Conservation (phyloP, 2,329 filamentous ascomycete species). For the Leptographium radiaticola region DNA sequence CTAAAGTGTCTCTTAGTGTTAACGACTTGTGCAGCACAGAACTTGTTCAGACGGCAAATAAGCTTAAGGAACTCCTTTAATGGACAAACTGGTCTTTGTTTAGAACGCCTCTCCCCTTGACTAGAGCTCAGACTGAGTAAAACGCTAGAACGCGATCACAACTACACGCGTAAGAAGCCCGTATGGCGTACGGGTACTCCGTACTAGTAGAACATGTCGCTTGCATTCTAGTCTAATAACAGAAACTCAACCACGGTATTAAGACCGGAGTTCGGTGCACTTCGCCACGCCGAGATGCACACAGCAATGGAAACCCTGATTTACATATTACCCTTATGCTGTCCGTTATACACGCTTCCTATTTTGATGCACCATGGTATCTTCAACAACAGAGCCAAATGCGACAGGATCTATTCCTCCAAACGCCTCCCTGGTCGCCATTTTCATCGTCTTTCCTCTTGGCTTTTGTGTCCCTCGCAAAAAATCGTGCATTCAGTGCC, state of each 20-base stretch:
- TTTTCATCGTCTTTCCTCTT: neutral
- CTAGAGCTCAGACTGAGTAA: neutral
- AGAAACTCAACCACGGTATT: no score
- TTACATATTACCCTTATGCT: neutral
- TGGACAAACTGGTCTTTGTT: no score
- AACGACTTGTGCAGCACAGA: no score
- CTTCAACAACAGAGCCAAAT: neutral
- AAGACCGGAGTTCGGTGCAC: no score
- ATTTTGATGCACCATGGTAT: neutral
- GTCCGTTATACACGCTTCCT: neutral
- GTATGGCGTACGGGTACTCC: constrained; percentile 8
- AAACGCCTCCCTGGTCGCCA: neutral
- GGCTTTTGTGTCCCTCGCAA: neutral
- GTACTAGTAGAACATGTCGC: constrained; percentile 12
- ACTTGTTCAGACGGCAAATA: no score
- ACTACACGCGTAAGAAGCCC: neutral
- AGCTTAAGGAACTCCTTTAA: no score
- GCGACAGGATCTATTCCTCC: neutral
- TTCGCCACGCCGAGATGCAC: no score
- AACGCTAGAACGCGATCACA: neutral
- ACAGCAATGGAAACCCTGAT: neutral
- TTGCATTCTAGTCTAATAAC: constrained; percentile 3
- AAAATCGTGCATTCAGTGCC: neutral
- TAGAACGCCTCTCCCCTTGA: no score
- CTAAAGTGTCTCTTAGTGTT: no score